These are phyloP conservation scores for Termitomyces sp. DNA, from an alignment of 768 basidiomycete genomes.

Conservation along the genomic window DNA sequence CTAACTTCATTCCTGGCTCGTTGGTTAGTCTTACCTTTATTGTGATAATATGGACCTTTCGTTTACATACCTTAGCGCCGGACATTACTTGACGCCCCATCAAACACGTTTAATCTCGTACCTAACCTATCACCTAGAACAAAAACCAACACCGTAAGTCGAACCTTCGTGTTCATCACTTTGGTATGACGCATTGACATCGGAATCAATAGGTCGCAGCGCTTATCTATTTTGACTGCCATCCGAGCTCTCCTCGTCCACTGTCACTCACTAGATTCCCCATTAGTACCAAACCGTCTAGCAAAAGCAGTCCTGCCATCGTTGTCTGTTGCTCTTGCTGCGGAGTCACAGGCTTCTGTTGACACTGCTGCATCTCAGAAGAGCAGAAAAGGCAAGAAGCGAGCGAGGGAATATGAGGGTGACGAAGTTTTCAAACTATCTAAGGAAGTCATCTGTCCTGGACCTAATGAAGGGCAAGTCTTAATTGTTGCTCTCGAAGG, in stretches of 20 bases:
- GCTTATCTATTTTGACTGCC: slow-evolving; percentile 38
- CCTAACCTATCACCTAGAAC: slow-evolving; percentile 60
- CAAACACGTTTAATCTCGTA: slow-evolving; percentile 43
- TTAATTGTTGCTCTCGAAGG: slow-evolving; percentile 54
- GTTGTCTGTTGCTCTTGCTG: slow-evolving; percentile 41
- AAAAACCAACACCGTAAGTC: slow-evolving; percentile 40
- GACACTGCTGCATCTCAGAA: slow-evolving; percentile 19
- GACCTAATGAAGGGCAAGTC: slow-evolving; percentile 42
- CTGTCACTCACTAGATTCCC: slow-evolving; percentile 42
- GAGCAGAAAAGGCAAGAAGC: slow-evolving; percentile 59
- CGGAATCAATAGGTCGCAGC: slow-evolving; percentile 25
- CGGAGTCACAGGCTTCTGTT: slow-evolving; percentile 21
- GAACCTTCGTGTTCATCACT: not conserved
- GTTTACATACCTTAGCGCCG: slow-evolving; percentile 33
- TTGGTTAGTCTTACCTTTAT: slow-evolving; percentile 31
- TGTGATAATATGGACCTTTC: not conserved
- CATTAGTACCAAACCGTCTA: slow-evolving; percentile 45
- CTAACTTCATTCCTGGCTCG: slow-evolving; percentile 42
- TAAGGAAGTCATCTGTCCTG: slow-evolving; percentile 41
- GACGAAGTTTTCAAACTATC: slow-evolving; percentile 61
- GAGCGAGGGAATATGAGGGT: slow-evolving; percentile 64
- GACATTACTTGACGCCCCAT: slow-evolving; percentile 51
- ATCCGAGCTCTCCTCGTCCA: slow-evolving; percentile 35
- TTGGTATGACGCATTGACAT: not conserved
- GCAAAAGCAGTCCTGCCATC: slow-evolving; percentile 45